Base-by-base conservation (phyloP, 305 asterid species). In the Ilex paraguariensis region DNA sequence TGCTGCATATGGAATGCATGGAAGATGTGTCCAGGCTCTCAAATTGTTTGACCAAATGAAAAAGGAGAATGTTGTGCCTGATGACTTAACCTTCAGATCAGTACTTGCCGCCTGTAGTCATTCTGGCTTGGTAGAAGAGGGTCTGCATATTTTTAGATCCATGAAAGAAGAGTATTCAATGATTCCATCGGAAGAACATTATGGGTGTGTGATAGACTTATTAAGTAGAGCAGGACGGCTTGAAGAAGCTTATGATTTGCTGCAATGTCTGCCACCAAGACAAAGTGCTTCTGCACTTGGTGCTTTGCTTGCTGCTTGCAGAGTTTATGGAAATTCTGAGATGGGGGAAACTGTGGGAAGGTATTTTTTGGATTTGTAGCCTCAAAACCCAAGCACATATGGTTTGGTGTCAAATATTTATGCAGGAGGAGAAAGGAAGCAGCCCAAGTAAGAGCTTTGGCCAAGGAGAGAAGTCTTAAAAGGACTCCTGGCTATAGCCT, bases 71-170 rank as follows among this genome's bases (percentile, higher is more conserved):
- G 7, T 80, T 9, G 42, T 44, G n/a, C 83, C 79, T 2, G 87
- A 85, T 60, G 77, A 68, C 9, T 69, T 74, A 17, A 82, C 88
- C 10, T 72, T 82, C 69, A 84, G 72, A 63, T 63, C 87, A 14
- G 11, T 85, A 12, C 82, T 85, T 54, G 80, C 87, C 0, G 80
- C 87, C 10, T 85, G 92, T 71, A 85, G 92, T 79, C 88, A 85
- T 50, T 56, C 75, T 12, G 92, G 92, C 40, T 54, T 60, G 0
- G 36, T 82, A 48, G 64, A 71, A 8, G 80, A 80, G 66, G 92
- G 92, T n/a, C 49, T 85, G 12, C n/a, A 13, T 10, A 66, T 66
- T 30, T 80, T 80, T 75, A 61, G 33, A 56, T 74, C 85, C 15
- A 80, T 82, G 88, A 75, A 62, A 66, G 80, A 70, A 16, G 81